phyloP scores from a whole-genome alignment of 2,329 filamentous ascomycete genomes.

The Elsinoe arachidis region DNA sequence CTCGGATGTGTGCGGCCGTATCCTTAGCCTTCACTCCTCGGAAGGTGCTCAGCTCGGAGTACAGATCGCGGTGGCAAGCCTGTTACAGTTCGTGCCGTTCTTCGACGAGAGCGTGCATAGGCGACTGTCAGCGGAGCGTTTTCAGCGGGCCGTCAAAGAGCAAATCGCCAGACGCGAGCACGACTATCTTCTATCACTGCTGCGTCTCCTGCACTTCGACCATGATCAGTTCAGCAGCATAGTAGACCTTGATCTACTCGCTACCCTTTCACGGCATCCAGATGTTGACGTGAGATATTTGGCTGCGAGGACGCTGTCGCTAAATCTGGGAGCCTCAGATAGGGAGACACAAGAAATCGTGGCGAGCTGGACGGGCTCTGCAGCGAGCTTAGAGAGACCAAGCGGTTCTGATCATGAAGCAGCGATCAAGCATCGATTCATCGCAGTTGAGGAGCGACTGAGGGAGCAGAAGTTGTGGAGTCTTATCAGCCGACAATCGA shows the following conservation, averaged over 20 bases:
- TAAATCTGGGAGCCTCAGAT: constrained; percentile 6
- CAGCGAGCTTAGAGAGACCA: too few relatives aligned
- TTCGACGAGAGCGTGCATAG: constrained; percentile 63
- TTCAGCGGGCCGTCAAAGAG: constrained; percentile 10
- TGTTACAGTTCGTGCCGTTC: constrained; percentile 75
- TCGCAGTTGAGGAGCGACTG: constrained; percentile 55
- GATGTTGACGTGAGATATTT: constrained; percentile 63
- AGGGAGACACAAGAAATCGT: constrained; percentile 53
- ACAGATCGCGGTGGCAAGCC: constrained; percentile 44
- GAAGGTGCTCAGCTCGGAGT: not conserved
- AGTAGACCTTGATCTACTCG: constrained; percentile 58
- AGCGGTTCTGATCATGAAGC: not conserved
- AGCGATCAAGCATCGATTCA: constrained; percentile 65
- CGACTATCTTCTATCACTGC: constrained; percentile 54
- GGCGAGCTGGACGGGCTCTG: constrained; percentile 67
- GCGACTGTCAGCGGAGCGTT: constrained; percentile 6
- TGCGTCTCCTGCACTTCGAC: constrained; percentile 73
- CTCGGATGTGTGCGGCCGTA: constrained; percentile 58
- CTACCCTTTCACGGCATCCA: constrained; percentile 55
- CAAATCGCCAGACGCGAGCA: constrained; percentile 11
- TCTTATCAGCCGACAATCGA: not conserved
- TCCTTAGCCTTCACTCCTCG: not conserved
- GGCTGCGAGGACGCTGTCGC: constrained; percentile 42
- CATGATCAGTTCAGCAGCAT: constrained; percentile 55
- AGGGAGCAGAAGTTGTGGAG: constrained; percentile 34